Evolutionary conservation across 306 rosid species (phyloP).

Genomic region (Albizia julibrissin): DNA sequence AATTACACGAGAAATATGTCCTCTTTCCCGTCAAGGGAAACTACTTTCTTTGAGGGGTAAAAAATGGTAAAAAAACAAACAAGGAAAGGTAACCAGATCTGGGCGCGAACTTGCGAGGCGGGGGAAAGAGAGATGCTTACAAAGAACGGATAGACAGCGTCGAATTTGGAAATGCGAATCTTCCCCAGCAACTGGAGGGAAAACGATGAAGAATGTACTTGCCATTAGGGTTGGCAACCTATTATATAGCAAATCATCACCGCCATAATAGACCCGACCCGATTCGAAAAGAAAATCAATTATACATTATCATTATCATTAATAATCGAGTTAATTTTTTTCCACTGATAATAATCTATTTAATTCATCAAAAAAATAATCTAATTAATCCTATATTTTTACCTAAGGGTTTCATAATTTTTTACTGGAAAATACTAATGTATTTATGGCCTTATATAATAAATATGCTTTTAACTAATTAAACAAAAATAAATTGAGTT

Average conservation of each 20-base stretch:
- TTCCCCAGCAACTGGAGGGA: neutral
- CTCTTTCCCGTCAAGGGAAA: neutral
- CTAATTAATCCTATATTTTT: no score
- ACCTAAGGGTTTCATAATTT: no score
- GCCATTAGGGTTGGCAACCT: neutral
- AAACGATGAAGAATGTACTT: no score
- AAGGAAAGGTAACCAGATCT: slow-evolving; percentile 4
- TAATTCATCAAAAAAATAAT: no score
- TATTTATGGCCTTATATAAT: no score
- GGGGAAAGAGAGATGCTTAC: neutral
- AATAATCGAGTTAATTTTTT: no score
- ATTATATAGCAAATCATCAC: neutral
- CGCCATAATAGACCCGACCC: neutral
- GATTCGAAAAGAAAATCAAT: neutral
- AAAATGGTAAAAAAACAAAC: neutral
- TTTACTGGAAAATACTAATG: no score
- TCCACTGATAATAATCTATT: no score
- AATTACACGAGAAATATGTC: neutral
- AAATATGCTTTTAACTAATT: no score
- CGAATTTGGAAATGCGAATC: neutral
- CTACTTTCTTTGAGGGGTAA: neutral
- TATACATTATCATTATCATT: no score
- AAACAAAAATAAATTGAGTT: no score
- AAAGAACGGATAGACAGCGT: neutral
- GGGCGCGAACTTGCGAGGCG: neutral